Base-by-base conservation (phyloP, 2,329 filamentous ascomycete species). In the Chalaropsis ovoidea region DNA sequence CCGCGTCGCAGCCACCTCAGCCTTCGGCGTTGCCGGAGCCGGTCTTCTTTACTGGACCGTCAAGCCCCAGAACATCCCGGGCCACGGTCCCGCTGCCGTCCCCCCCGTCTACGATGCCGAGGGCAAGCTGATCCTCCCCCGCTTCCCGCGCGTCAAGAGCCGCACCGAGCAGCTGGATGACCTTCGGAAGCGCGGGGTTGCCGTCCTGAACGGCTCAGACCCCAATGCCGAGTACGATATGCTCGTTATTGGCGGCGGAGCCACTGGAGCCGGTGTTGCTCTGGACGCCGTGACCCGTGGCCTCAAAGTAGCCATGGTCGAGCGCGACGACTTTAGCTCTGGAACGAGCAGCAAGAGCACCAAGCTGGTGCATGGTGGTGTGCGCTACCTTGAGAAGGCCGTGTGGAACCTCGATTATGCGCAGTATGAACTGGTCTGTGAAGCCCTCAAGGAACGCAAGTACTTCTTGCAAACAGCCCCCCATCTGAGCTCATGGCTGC, bases 331-430 rank as follows among this genome's bases (percentile, higher is more conserved):
- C 73, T 89, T 89, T 73, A 85, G 82, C 71, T 84, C 83, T 70
- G 87, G 87, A 52, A 89, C 87, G 13, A 88, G 86, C 74, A 86
- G 83, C 72, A 89, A 89, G 77, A 88, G 85, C 73, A 89, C 87
- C 64, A 90, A 90, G 75, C 78, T 89, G 67, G 86, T 90, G n/a
- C 86, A 89, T 73, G 87, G 87, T 64, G 87, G 86, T 72, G 86
- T 90, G 63, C 79, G 87, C 70, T 89, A 89, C 73, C 77, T 89
- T 35, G 86, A 89, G 73, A 89, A 90, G 76, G 87, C 87, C 49
- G 81, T 90, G 66, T 89, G 84, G 83, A 86, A 89, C 71, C 77
- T 89, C 69, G 87, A 89, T 76, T 88, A 88, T 75, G 84, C 81
- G 71, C 87, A 89, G 74, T 87, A 88, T 74, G 78, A 83, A 70